These are phyloP conservation scores for Zostera marina DNA, from an alignment of 116 monocot genomes.

Conservation along the genomic window DNA sequence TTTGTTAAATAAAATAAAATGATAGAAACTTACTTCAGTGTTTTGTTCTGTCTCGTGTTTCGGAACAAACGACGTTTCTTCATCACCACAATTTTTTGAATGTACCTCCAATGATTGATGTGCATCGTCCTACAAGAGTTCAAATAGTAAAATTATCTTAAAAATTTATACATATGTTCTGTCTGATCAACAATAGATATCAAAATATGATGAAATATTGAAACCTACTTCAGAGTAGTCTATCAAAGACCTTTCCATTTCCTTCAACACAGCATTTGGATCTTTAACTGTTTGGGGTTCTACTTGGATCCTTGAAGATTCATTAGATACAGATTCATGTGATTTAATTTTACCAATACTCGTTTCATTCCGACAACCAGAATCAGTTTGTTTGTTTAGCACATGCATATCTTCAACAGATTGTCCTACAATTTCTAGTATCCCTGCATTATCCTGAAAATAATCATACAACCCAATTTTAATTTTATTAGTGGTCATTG, in stretches of 20 bases:
- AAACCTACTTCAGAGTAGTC: background rate
- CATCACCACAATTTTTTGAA: background rate
- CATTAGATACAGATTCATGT: background rate
- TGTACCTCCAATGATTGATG: background rate
- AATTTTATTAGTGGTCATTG: background rate
- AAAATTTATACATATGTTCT: background rate
- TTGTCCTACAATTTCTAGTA: slow-evolving; percentile 12
- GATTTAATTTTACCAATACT: background rate
- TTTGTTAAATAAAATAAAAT: background rate
- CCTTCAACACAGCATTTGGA: background rate
- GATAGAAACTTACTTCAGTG: background rate
- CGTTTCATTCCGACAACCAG: background rate
- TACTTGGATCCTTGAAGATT: background rate
- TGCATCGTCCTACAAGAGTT: background rate
- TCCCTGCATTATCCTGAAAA: background rate
- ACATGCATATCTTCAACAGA: slow-evolving; percentile 19
- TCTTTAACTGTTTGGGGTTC: background rate
- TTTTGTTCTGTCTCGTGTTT: background rate
- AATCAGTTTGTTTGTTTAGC: background rate
- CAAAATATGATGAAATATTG: background rate
- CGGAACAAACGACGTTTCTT: background rate
- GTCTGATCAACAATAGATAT: background rate
- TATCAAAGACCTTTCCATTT: background rate
- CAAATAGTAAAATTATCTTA: background rate
- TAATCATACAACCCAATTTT: background rate